Evolutionary conservation across 257 asterid species (phyloP).

Genomic region (Verbascum thapsus): DNA sequence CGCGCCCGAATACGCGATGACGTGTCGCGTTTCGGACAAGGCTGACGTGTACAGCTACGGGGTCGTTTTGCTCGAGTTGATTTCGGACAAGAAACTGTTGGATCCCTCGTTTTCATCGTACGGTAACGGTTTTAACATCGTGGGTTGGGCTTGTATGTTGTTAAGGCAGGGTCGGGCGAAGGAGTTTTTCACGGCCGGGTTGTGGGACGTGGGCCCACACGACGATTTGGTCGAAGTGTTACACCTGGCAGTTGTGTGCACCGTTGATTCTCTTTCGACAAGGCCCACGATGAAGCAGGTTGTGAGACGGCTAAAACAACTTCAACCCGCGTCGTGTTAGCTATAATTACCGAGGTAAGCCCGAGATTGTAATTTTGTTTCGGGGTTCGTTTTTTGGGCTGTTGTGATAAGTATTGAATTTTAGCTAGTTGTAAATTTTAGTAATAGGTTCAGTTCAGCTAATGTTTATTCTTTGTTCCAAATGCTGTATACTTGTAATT

Average conservation of each 20-base stretch:
- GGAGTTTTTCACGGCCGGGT: conserved; percentile 77
- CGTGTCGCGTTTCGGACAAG: conserved; percentile 94
- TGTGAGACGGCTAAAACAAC: conserved; percentile 79
- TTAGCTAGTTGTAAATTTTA: conserved; percentile 70
- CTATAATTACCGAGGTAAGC: conserved; percentile 24
- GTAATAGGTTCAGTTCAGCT: conserved; percentile 45
- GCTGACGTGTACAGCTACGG: conserved; percentile 96
- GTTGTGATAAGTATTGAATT: conserved; percentile 29
- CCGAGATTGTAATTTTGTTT: conserved; percentile 25
- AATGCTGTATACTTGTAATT: conserved; percentile 45
- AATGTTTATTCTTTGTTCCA: conserved; percentile 54
- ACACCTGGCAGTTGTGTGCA: conserved; percentile 84
- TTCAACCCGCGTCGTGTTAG: conserved; percentile 90
- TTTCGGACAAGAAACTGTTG: conserved; percentile 85
- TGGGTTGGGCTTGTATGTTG: conserved; percentile 94
- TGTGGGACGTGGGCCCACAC: conserved; percentile 92
- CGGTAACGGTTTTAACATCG: conserved; percentile 91
- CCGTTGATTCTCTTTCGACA: conserved; percentile 76
- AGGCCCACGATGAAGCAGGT: conserved; percentile 97
- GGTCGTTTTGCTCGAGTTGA: conserved; percentile 85
- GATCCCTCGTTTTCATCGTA: conserved; percentile 90
- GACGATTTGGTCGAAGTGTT: conserved; percentile 86
- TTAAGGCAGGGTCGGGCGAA: conserved; percentile 79
- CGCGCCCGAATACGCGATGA: conserved; percentile 96
- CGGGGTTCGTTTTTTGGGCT: conserved; percentile 27